Evolutionary conservation across 805 yeast species (phyloP), one percentile per base, ranked within the genome.

Genomic region (Ogataea allantospora): DNA sequence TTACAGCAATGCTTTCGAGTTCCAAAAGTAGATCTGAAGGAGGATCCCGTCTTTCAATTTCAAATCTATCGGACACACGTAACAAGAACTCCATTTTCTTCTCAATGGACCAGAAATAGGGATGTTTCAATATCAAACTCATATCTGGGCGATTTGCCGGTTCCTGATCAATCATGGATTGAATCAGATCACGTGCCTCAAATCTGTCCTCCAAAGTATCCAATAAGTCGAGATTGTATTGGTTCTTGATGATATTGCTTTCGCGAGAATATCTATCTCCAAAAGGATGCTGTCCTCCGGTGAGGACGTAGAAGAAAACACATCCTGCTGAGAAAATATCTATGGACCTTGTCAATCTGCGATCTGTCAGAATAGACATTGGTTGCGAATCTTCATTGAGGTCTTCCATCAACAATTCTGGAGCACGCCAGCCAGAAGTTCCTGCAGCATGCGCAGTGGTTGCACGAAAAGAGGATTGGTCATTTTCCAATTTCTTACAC

Each of bases 341-440:
- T 38, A 93, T 85, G 0, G 96, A 88, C 47, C 89, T 75, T 0
- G 96, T 89, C 26, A 88, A 68, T 35, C 95, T 69, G 47, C 83
- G 76, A 30, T 67, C 68, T 15, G 32, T 38, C n/a, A 36, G 14
- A 16, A 20, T 8, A 5, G 30, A 27, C 5, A 40, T 24, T 6
- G 30, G 24, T n/a, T 30, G 39, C 0, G 50, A 28, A 21, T 30
- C 63, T 19, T 65, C 60, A 8, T 49, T 36, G 14, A 21, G 15
- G 15, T 60, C 69, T 28, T 70, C 75, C 16, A 74, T 58, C 24
- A 87, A 62, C 22, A 87, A 60, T 54, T 93, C 99, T 0, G 99
- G 99, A 0, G 99, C 98, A 51, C 97, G 75, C 99, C 99, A 93
- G 3, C 99, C 99, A 3, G 93, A 77, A 0, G 99, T 93, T 2